Evolutionary conservation across 106 monocot species (phyloP), one percentile per base, ranked within the genome.

Genomic region (Phalaenopsis equestris): DNA sequence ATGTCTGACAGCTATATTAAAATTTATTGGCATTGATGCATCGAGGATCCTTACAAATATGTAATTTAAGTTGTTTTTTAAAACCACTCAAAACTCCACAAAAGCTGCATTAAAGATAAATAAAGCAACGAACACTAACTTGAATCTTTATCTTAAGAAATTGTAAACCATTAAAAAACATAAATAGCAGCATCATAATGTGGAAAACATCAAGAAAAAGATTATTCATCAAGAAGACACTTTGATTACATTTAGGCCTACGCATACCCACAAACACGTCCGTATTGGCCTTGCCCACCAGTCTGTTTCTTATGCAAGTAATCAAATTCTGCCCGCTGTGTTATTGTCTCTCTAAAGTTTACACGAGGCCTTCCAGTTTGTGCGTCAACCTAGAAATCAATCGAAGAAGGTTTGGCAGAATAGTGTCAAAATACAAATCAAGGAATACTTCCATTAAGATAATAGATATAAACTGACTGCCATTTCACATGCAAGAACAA

Each of bases 251-350:
- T 42, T 74, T 74, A 39, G 45, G 49, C 76, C 5, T 24, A 52
- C 5, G 19, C 90, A 86, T 87, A 95, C 93, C 99, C 99, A 70
- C 83, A 84, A 65, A 99, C 99, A 21, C 99, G 90, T 83, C 99
- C 99, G 86, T 90, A 99, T 90, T 99, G 99, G 75, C 99, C 99
- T 87, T 94, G 95, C 83, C 99, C 99, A 39, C 99, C 99, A 23
- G 89, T 84, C 84, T 99, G 99, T 83, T 99, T 99, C 57, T 99
- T 98, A 83, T 98, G 98, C 79, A 98, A 86, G 84, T 98, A 98
- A 87, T 98, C 94, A 91, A 94, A 98, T 21, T 91, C 75, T 64
- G 94, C 88, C 67, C 98, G 92, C 80, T 92, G 92, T 12, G 94
- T 94, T 49, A 98, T 84, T 18, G 98, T 89, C 76, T 98, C 98